These are phyloP conservation scores for Paraleonurus japonicus DNA, from an alignment of 257 asterid species.

Conservation along the genomic window DNA sequence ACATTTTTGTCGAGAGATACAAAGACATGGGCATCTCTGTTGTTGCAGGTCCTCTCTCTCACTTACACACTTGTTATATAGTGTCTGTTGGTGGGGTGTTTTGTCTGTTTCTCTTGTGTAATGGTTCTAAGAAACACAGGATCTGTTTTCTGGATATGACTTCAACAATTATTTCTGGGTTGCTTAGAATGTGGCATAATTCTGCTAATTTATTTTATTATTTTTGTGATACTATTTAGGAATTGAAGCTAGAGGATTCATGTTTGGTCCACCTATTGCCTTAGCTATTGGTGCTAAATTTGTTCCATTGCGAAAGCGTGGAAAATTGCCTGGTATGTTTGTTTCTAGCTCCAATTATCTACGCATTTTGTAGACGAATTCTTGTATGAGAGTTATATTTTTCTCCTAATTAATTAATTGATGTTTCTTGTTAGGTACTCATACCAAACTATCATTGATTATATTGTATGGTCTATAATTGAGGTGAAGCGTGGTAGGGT, in stretches of 20 bases:
- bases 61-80: not conserved
- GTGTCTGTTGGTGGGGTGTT: not conserved
- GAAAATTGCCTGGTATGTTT: conserved; percentile 70
- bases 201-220: not conserved
- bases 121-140: not conserved
- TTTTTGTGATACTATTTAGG: conserved; percentile 32
- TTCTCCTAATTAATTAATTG: too few species aligned
- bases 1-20: conserved; percentile 82
- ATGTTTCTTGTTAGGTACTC: not conserved
- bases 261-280: conserved; percentile 81
- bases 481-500: not conserved
- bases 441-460: not conserved
- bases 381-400: too few species aligned
- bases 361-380: not conserved
- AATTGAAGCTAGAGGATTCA: conserved; percentile 80
- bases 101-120: not conserved
- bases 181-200: not conserved
- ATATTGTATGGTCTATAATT: too few species aligned
- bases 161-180: not conserved
- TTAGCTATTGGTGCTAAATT: conserved; percentile 85
- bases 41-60: conserved; percentile 63
- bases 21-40: conserved; percentile 76
- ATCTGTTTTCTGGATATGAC: not conserved
- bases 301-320: conserved; percentile 70
- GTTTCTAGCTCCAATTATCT: not conserved